Conservation (phyloP, 306 rosid genomes). For the Parietaria judaica region DNA sequence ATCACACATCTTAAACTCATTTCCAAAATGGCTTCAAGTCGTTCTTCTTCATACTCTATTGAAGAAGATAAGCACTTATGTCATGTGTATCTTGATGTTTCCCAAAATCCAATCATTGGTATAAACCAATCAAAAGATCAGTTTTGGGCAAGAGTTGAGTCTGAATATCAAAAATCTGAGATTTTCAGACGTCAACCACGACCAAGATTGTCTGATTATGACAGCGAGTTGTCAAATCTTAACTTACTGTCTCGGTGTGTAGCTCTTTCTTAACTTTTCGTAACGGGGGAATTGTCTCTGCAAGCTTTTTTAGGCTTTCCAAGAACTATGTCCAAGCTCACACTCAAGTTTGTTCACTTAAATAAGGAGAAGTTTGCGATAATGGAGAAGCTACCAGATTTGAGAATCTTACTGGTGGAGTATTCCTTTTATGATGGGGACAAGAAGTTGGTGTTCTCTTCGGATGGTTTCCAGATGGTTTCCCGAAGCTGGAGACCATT, state of each 20-base stretch:
- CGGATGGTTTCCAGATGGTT: conserved; percentile 36
- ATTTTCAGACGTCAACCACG: background rate
- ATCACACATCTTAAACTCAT: too few relatives aligned
- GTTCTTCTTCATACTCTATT: background rate
- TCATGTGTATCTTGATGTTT: background rate
- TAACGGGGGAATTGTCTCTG: too few relatives aligned
- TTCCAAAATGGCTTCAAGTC: too few relatives aligned
- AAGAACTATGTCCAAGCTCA: too few relatives aligned
- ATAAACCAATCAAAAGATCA: background rate
- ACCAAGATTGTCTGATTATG: too few relatives aligned
- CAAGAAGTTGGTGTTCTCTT: conserved; percentile 24
- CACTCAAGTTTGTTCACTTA: too few relatives aligned
- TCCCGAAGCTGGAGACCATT: conserved; percentile 36
- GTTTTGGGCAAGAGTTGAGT: background rate
- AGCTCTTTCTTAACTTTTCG: too few relatives aligned
- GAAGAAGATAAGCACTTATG: background rate
- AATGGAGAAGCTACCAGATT: conserved; percentile 33
- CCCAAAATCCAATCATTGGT: background rate
- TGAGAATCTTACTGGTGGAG: conserved; percentile 18
- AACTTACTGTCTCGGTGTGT: too few relatives aligned
- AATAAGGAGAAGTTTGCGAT: background rate
- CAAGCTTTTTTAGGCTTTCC: too few relatives aligned
- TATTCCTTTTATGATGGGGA: too few relatives aligned
- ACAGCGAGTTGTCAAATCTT: too few relatives aligned
- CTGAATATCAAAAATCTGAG: background rate